A percentile compares a stretch with the other conserved stretches of the same genome.
Evolutionary conservation across 2,329 filamentous ascomycete genomes (phyloP).

Genomic region (Aspergillus pseudoterreus): DNA sequence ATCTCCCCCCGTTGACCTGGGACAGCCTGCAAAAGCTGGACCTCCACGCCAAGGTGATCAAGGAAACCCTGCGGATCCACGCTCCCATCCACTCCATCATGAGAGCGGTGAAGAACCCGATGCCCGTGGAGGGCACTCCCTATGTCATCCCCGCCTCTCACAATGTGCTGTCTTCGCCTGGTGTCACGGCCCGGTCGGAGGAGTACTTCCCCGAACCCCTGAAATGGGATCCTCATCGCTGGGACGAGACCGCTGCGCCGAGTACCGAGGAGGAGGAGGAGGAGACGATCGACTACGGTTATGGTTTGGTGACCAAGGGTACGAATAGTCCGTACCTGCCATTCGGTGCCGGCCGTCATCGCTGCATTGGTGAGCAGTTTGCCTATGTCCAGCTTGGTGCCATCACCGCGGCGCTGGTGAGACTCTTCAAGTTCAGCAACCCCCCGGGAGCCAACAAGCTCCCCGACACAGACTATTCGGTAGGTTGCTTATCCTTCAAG

Average conservation of each 20-base stretch:
- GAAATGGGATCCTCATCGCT: constrained; percentile 86
- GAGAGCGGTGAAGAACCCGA: constrained; percentile 84
- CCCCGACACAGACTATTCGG: constrained; percentile 55
- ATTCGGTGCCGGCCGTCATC: constrained; percentile 87
- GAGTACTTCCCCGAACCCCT: constrained; percentile 78
- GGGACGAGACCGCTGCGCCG: constrained; percentile 60
- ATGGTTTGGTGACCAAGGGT: constrained; percentile 88
- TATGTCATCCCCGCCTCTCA: constrained; percentile 79
- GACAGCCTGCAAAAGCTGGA: constrained; percentile 75
- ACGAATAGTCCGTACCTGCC: constrained; percentile 86
- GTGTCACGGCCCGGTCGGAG: constrained; percentile 69
- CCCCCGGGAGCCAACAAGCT: constrained; percentile 21
- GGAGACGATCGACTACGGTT: constrained; percentile 88
- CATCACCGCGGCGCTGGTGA: constrained; percentile 72
- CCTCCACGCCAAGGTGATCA: constrained; percentile 79
- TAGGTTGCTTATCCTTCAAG: constrained; percentile 24
- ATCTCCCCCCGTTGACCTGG: constrained; percentile 71
- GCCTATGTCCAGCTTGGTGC: constrained; percentile 89
- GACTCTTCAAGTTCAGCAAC: constrained; percentile 76
- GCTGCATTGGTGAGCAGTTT: constrained; percentile 96
- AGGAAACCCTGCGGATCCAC: constrained; percentile 87
- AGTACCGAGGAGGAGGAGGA: constrained; percentile 55
- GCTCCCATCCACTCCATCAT: constrained; percentile 94
- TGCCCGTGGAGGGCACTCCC: constrained; percentile 76
- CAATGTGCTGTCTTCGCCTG: constrained; percentile 78